These are phyloP conservation scores for Apiotrichum brassicae DNA, from an alignment of 1,284 basidiomycete genomes.

Conservation along the genomic window DNA sequence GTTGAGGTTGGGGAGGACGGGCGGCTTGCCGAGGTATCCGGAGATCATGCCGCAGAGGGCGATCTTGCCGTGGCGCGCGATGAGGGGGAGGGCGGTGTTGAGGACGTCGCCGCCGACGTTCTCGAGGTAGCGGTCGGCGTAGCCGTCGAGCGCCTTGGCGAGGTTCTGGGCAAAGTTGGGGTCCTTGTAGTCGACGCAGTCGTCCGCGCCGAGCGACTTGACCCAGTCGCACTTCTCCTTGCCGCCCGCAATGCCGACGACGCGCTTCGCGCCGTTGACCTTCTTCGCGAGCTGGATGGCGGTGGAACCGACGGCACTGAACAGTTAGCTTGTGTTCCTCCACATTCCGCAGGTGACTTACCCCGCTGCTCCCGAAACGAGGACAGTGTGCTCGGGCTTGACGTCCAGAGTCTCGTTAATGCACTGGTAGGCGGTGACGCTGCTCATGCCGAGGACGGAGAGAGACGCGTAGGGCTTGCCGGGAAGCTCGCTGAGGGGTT, in stretches of 20 bases:
- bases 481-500: constrained; percentile 9
- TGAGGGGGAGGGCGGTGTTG: constrained; percentile 33
- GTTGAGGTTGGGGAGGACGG: constrained; percentile 24
- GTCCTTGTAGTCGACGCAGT: constrained; percentile 51
- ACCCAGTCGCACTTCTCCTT: constrained; percentile 50
- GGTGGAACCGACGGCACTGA: constrained; percentile 34
- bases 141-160: constrained; percentile 26
- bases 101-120: constrained; percentile 49
- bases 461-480: constrained; percentile 21
- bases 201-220: constrained; percentile 49
- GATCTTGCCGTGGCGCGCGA: constrained; percentile 48
- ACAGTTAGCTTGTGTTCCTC: background rate
- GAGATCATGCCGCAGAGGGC: constrained; percentile 45
- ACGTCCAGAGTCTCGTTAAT: constrained; percentile 40
- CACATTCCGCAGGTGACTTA: constrained; percentile 14
- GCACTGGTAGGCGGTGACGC: constrained; percentile 41
- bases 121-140: constrained; percentile 41
- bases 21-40: constrained; percentile 27
- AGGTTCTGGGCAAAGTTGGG: constrained; percentile 25
- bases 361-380: constrained; percentile 27
- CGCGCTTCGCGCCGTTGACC: constrained; percentile 47
- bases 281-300: constrained; percentile 43
- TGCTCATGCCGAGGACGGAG: constrained; percentile 30
- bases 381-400: constrained; percentile 41
- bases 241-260: constrained; percentile 51